Evolutionary conservation across 2,329 filamentous ascomycete species (phyloP), one percentile per base, ranked within the genome.

Genomic region (Colletotrichum australisinense): DNA sequence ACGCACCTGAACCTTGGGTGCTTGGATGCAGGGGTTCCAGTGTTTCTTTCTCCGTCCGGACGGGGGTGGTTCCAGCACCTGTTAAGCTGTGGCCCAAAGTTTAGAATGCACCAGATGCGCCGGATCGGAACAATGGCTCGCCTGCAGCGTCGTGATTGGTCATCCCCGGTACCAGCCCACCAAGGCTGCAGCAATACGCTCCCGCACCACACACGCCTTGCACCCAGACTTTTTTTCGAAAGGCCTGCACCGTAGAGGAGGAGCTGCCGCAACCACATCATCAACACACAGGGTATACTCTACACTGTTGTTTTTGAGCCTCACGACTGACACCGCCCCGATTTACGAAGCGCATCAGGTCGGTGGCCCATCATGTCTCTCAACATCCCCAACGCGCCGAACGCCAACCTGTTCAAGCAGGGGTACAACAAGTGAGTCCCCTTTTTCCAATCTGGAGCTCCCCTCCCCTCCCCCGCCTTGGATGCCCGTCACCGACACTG

Each of bases 301-400:
- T 57, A 70, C 67, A 55, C 70, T 59, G 63, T 63, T 62, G 49
- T 73, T 73, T 30, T 53, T 63, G 60, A 70, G 30, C 67, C 32
- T 63, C 55, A 56, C 67, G 71, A 73, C 71, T 56, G 60, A 52
- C 57, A 49, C 5, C 42, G 38, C 55, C 32, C 60, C 57, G 60
- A 71, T 62, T 19, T n/a, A 28, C 38, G n/a, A 66, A 73, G 67
- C 67, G 60, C 28, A 57, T 30, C 28, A 62, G 67, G 67, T 71
- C 60, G 72, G 67, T 53, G 49, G 69, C 59, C 55, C 80, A 81
- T 77, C 79, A 98, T 99, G 97, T 99, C 97, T 86, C 92, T 99
- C 83, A 94, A 95, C 82, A 97, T 99, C 82, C 97, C 97, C 76
- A 94, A 92, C 84, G 96, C 97, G 79, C 97, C 97, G 75, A 98